A percentile compares a stretch with the other conserved stretches of the same genome.
These are phyloP conservation scores for Calcarisporium arbuscula DNA, from an alignment of 2,329 filamentous ascomycete genomes.

Conservation along the genomic window DNA sequence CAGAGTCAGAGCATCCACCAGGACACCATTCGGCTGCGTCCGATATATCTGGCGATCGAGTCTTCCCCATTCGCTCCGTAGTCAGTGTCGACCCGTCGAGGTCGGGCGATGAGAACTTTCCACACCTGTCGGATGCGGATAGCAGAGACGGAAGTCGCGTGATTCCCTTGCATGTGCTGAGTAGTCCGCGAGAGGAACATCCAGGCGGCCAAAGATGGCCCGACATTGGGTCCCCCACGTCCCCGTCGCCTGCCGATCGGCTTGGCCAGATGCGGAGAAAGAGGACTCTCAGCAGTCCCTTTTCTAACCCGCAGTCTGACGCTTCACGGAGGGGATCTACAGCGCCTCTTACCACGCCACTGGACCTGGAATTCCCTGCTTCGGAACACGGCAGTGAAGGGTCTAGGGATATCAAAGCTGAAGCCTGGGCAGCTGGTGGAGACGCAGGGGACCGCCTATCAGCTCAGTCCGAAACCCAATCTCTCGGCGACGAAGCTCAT, in stretches of 20 bases:
- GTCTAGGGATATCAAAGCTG: conserved; percentile 11
- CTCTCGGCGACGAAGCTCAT: conserved; percentile 35
- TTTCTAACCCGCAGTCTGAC: conserved; percentile 40
- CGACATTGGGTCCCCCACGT: conserved; percentile 18
- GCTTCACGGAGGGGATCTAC: conserved; percentile 31
- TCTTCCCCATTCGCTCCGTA: conserved; percentile 78
- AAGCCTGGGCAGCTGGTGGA: neutral
- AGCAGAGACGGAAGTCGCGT: conserved; percentile 20
- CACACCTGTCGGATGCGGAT: conserved; percentile 24
- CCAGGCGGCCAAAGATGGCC: conserved; percentile 19
- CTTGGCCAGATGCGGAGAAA: conserved; percentile 21
- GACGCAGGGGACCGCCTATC: conserved; percentile 11
- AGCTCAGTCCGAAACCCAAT: conserved; percentile 14
- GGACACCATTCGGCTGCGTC: conserved; percentile 24
- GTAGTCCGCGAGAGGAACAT: conserved; percentile 21
- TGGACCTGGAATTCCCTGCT: conserved; percentile 24
- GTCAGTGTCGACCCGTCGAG: conserved; percentile 59
- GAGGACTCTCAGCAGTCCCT: conserved; percentile 29
- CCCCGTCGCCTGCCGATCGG: conserved; percentile 13
- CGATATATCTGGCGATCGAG: conserved; percentile 48
- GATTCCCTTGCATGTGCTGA: conserved; percentile 23
- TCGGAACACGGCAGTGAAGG: conserved; percentile 27
- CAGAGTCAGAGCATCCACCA: conserved; percentile 33
- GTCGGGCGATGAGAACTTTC: conserved; percentile 32
- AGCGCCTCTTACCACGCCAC: conserved; percentile 25